These are phyloP conservation scores for Thelephora ganbajun DNA, from an alignment of 768 basidiomycete genomes.

Conservation along the genomic window DNA sequence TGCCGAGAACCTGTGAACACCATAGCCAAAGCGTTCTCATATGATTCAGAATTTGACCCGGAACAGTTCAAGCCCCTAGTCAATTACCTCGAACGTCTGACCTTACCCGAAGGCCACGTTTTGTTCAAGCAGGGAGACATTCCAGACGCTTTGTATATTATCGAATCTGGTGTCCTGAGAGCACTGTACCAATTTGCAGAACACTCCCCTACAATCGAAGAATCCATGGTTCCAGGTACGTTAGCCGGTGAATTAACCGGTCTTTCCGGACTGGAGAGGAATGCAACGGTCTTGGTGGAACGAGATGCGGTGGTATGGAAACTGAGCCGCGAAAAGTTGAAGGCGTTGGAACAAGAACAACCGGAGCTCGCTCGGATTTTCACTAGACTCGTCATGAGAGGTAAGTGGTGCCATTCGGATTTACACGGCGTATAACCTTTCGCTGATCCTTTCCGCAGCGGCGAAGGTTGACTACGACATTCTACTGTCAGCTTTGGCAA, in stretches of 20 bases:
- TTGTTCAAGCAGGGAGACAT: constrained; percentile 71
- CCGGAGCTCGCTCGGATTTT: constrained; percentile 55
- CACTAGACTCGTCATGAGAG: constrained; percentile 57
- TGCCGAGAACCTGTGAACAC: constrained; percentile 57
- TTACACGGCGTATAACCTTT: not conserved
- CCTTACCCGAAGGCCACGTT: constrained; percentile 39
- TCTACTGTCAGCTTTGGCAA: constrained; percentile 41
- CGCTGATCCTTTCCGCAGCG: constrained; percentile 21
- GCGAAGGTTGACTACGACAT: constrained; percentile 56
- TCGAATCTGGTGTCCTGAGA: constrained; percentile 75
- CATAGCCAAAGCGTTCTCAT: constrained; percentile 66
- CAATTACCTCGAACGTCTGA: constrained; percentile 55
- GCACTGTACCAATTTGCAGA: constrained; percentile 71
- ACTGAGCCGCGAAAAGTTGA: constrained; percentile 44
- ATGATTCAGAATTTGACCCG: constrained; percentile 44
- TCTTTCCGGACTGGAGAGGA: constrained; percentile 64
- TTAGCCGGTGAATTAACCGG: constrained; percentile 86
- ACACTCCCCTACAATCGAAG: constrained; percentile 53
- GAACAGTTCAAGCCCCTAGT: constrained; percentile 48
- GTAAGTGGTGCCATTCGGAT: constrained; percentile 23
- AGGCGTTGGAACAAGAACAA: constrained; percentile 49
- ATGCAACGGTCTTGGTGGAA: constrained; percentile 79
- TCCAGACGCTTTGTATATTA: constrained; percentile 77
- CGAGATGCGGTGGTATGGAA: constrained; percentile 71
- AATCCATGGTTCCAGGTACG: constrained; percentile 90